Base-by-base conservation (phyloP, 78 protist species). In the Emiliania huxleyi region DNA sequence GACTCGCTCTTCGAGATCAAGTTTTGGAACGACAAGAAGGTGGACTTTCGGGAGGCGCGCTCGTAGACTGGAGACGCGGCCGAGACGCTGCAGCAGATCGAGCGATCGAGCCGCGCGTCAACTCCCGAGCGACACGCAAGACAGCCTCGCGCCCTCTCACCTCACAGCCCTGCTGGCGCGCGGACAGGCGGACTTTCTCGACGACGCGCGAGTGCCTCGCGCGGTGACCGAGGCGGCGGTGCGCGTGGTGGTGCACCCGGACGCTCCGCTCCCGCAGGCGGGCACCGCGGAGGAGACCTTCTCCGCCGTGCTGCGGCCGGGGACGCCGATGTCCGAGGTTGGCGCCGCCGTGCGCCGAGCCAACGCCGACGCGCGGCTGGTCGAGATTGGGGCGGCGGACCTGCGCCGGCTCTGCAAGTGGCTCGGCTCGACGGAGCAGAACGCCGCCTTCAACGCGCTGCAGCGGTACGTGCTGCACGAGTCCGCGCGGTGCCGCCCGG, bases 321-420 rank as follows among this genome's bases (percentile, higher is more conserved):
- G 81, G n/a, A 37, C 81, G 29, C 42, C 81, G 45, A 71, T 71
- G 81, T 4, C 1, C 23, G 42, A n/a, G 23, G 81, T 71, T 19
- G 81, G 21, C 8, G 49, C 38, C n/a, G 46, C n/a, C 23, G 87
- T 40, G 48, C n/a, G 12, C 37, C 22, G 38, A 12, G 48, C 87
- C 25, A 22, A 40, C n/a, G 25, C 45, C 35, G 5, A 11, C 29
- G n/a, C 46, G 49, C 87, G 87, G 18, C 43, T 77, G 49, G 23
- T 77, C 33, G 48, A 42, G 43, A 42, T 77, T 38, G 45, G 19
- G 21, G 35, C n/a, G 48, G 48, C 49, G 29, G 87, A 77, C 46
- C 33, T 77, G n/a, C 22, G 48, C 37, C 87, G 87, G 48, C 87
- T 77, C 33, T 77, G 87, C 87, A 40, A 40, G 87, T 77, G 87